Conservation (phyloP, 306 rosid species). For the Vicia villosa region DNA sequence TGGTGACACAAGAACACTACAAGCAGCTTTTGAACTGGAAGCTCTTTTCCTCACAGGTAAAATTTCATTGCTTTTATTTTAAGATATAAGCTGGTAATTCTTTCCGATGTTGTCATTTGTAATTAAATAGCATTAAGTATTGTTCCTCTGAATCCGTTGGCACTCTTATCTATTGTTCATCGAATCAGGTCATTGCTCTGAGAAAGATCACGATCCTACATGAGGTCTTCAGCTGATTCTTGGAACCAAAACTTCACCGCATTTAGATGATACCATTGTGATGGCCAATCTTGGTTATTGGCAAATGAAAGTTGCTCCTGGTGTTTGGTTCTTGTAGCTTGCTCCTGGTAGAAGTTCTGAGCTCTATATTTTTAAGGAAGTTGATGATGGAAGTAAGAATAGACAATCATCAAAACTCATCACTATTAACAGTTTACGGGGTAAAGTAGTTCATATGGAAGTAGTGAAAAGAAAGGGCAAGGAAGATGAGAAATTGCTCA, state of each 20-base stretch:
- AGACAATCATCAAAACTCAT: constrained; percentile 71
- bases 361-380: constrained; percentile 78
- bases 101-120: constrained; percentile 4
- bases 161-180: constrained; percentile 33
- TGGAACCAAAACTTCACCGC: constrained; percentile 84
- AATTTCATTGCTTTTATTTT: constrained; percentile 26
- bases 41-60: constrained; percentile 97
- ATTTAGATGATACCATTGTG: constrained; percentile 94
- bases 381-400: constrained; percentile 56
- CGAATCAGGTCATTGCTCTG: constrained; percentile 92
- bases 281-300: constrained; percentile 99
- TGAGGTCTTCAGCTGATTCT: constrained; percentile 95
- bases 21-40: constrained; percentile 96
- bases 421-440: constrained; percentile 83
- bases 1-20: constrained; percentile 89
- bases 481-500: constrained; percentile 83
- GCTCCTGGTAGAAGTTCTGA: constrained; percentile 99
- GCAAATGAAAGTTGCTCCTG: constrained; percentile 99
- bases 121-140: constrained; percentile 26
- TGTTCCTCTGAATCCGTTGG: constrained; percentile 4
- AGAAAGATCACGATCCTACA: constrained; percentile 91
- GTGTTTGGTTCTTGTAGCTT: constrained; percentile 97
- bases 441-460: constrained; percentile 91
- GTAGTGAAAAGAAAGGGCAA: constrained; percentile 87
- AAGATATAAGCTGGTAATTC: constrained; percentile 5